Conservation (phyloP, 2,329 filamentous ascomycete species). For the Venturia nashicola region DNA sequence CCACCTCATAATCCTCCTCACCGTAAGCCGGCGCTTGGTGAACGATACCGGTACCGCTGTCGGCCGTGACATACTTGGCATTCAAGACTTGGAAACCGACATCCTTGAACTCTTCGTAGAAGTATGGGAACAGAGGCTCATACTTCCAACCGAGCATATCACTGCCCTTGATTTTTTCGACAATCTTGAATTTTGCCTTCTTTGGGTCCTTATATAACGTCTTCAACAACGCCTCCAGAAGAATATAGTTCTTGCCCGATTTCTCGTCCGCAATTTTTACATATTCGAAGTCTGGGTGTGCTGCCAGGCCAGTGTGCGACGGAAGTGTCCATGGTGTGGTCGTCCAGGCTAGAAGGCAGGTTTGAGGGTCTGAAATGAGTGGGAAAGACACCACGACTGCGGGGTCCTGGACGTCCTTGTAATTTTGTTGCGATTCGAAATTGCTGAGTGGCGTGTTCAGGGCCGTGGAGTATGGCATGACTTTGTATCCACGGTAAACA, state of each 20-base stretch:
- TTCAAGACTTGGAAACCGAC: constrained; percentile 70
- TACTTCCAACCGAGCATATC: constrained; percentile 86
- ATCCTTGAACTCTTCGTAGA: constrained; percentile 80
- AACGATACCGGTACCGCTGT: constrained; percentile 86
- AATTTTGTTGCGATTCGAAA: constrained; percentile 90
- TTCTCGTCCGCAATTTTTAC: constrained; percentile 75
- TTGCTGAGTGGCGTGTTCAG: constrained; percentile 84
- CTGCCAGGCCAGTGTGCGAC: constrained; percentile 65
- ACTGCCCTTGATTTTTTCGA: constrained; percentile 68
- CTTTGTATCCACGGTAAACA: constrained; percentile 80
- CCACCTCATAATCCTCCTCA: constrained; percentile 89
- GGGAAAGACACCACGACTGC: constrained; percentile 84
- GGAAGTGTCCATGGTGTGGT: constrained; percentile 83
- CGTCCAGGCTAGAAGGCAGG: constrained; percentile 73
- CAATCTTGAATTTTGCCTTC: constrained; percentile 81
- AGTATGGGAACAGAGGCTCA: constrained; percentile 79
- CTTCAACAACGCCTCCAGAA: constrained; percentile 67
- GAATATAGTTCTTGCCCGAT: constrained; percentile 71
- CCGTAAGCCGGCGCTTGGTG: constrained; percentile 90
- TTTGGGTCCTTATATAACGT: constrained; percentile 91
- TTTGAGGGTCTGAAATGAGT: constrained; percentile 62
- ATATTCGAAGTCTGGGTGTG: constrained; percentile 75
- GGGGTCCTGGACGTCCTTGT: constrained; percentile 85
- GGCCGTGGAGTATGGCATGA: constrained; percentile 92
- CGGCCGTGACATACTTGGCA: constrained; percentile 75